These are phyloP conservation scores for Penicillium salamii DNA, from an alignment of 495 filamentous ascomycete species.

Conservation along the genomic window DNA sequence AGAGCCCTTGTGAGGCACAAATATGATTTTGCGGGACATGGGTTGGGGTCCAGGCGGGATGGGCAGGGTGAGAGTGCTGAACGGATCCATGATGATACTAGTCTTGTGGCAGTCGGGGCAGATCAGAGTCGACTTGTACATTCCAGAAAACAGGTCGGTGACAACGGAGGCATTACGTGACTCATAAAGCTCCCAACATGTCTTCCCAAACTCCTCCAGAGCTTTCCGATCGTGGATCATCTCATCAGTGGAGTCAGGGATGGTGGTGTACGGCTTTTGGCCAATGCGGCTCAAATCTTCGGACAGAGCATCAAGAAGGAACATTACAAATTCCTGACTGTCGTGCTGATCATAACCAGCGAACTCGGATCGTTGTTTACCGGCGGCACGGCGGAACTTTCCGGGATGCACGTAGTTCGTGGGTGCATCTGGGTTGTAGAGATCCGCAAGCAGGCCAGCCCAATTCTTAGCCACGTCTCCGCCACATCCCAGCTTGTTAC, in stretches of 20 bases:
- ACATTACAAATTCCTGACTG: constrained; percentile 96
- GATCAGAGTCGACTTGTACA: constrained; percentile 95
- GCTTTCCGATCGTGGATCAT: constrained; percentile 81
- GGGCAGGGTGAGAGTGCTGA: constrained; percentile 89
- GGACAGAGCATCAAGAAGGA: constrained; percentile 89
- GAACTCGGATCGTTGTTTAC: constrained; percentile 76
- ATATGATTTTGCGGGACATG: constrained; percentile 70
- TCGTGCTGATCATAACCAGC: constrained; percentile 96
- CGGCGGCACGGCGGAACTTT: constrained; percentile 76
- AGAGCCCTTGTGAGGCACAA: constrained; percentile 63
- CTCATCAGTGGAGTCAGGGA: constrained; percentile 95
- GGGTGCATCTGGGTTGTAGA: constrained; percentile 56
- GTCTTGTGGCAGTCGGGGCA: constrained; percentile 91
- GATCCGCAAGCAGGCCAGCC: constrained; percentile 64
- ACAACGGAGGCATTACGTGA: constrained; percentile 92
- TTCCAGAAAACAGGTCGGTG: constrained; percentile 90
- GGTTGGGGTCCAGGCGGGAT: constrained; percentile 72
- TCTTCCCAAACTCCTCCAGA: constrained; percentile 76
- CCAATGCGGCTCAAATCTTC: constrained; percentile 91
- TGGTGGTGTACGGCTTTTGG: constrained; percentile 97
- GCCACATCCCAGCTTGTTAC: constrained; percentile 78
- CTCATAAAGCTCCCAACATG: constrained; percentile 88
- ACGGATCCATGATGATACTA: constrained; percentile 98
- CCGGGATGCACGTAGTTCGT: constrained; percentile 66
- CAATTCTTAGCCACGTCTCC: constrained; percentile 83